Evolutionary conservation across 768 basidiomycete genomes (phyloP).

Genomic region (Tephrocybe sp.): DNA sequence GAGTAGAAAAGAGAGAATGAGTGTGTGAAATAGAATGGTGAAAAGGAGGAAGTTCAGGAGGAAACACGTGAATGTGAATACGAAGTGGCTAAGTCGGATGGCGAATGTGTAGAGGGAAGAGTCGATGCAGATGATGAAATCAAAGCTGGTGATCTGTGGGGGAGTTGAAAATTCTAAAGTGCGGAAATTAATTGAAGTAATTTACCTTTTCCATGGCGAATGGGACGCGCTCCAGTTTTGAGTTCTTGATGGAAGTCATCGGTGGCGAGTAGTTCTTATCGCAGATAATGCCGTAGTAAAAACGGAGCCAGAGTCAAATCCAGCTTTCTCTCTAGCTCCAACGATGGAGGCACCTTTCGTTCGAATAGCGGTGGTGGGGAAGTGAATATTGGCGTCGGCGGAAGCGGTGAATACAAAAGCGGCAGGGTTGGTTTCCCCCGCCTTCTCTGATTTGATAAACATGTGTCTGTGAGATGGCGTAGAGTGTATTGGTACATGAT

Average conservation of each 20-base stretch:
- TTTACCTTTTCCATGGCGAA: constrained; percentile 88
- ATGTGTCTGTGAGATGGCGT: constrained; percentile 15
- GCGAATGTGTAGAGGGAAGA: constrained; percentile 98
- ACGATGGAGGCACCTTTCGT: constrained; percentile 26
- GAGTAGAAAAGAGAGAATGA: constrained; percentile 59
- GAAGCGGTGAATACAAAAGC: constrained; percentile 68
- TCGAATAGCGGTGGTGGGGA: constrained; percentile 36
- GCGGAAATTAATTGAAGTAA: background rate
- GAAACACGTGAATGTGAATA: constrained; percentile 59
- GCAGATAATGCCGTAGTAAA: constrained; percentile 89
- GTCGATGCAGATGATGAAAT: constrained; percentile 90
- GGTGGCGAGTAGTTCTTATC: constrained; percentile 86
- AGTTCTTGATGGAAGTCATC: constrained; percentile 92
- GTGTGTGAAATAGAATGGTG: background rate
- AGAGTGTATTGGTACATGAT: constrained; percentile 12
- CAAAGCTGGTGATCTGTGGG: constrained; percentile 82
- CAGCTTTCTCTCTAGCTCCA: constrained; percentile 23
- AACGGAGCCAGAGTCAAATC: constrained; percentile 43
- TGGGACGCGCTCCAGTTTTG: constrained; percentile 95
- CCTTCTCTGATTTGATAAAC: constrained; percentile 16
- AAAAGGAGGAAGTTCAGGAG: constrained; percentile 45
- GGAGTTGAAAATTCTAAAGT: background rate
- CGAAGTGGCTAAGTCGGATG: constrained; percentile 87
- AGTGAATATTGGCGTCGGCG: constrained; percentile 64
- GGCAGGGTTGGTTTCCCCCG: constrained; percentile 28